Conservation (phyloP, 768 basidiomycete genomes). For the Kwoniella pini region DNA sequence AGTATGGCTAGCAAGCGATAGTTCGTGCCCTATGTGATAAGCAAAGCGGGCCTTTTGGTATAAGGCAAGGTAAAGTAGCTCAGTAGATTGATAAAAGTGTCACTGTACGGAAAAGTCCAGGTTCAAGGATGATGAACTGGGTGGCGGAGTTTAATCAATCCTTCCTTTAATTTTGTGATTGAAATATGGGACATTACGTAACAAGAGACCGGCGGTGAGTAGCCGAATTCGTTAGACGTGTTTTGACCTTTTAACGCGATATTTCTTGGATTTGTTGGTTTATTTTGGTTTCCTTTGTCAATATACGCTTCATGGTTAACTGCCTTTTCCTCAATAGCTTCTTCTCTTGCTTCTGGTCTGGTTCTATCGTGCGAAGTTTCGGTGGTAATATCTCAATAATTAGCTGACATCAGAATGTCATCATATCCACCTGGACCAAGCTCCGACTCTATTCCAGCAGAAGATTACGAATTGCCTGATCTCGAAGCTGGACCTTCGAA, state of each 20-base stretch:
- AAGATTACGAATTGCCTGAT: constrained; percentile 38
- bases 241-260: neutral
- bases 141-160: constrained; percentile 2
- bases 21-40: no score
- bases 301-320: no score
- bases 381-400: no score
- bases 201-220: neutral
- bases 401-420: no score
- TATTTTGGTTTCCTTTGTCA: neutral
- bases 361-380: no score
- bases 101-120: neutral
- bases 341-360: no score
- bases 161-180: neutral
- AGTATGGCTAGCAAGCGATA: no score
- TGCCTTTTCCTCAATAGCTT: no score
- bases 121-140: neutral
- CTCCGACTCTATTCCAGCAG: constrained; percentile 19
- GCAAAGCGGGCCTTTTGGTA: no score
- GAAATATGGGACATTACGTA: neutral
- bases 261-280: neutral
- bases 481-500: constrained; percentile 26
- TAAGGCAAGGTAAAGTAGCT: no score
- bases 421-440: constrained; percentile 27
- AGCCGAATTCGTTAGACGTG: neutral
- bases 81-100: neutral